phyloP scores from a whole-genome alignment of 345 rosid species.

The Streptanthus diversifolius region DNA sequence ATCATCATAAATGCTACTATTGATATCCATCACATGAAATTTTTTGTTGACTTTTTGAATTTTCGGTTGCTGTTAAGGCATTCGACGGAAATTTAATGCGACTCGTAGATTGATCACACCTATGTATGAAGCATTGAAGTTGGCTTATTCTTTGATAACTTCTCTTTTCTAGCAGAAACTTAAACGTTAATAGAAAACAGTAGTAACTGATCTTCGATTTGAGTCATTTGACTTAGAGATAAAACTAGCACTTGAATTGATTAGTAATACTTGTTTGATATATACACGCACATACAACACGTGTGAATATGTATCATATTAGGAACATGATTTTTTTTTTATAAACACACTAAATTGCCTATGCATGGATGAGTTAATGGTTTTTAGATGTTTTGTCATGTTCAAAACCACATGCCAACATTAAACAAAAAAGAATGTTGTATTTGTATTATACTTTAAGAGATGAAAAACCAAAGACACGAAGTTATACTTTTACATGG shows the following conservation, averaged over 20 bases:
- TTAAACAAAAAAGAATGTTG: not conserved
- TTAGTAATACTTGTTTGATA: too few species aligned
- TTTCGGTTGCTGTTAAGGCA: not conserved
- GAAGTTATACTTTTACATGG: not conserved
- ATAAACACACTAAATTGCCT: not conserved
- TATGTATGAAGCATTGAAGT: not conserved
- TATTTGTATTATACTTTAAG: not conserved
- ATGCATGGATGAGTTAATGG: not conserved
- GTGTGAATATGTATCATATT: not conserved
- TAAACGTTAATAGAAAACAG: not conserved
- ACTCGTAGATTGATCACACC: slow-evolving; percentile 18
- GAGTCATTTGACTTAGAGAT: too few species aligned
- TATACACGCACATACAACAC: not conserved
- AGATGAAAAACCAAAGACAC: not conserved
- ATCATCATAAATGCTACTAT: slow-evolving; percentile 17
- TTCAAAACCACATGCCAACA: not conserved
- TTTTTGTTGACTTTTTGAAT: slow-evolving; percentile 17
- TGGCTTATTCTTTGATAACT: not conserved
- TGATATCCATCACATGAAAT: slow-evolving; percentile 22
- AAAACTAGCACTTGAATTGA: too few species aligned
- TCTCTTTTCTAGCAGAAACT: not conserved
- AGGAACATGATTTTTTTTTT: not conserved
- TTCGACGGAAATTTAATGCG: slow-evolving; percentile 15
- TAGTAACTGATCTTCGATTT: too few species aligned
- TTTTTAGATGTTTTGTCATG: slow-evolving; percentile 3